Evolutionary conservation across 2,329 filamentous ascomycete genomes (phyloP).

Genomic region (Colletotrichum graminicola): DNA sequence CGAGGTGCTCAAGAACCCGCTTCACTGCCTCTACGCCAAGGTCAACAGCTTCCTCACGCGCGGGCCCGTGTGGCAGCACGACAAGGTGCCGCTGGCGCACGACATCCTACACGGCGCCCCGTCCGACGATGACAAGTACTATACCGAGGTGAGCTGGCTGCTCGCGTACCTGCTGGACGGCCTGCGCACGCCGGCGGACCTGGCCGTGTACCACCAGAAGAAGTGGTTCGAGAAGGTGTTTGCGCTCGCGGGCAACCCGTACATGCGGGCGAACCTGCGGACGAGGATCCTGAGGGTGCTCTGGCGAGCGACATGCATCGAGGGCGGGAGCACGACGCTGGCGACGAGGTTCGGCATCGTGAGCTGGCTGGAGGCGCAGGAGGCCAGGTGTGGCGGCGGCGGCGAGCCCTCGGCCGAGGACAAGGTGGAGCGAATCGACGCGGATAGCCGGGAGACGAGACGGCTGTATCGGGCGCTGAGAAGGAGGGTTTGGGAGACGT

Average conservation of each 20-base stretch:
- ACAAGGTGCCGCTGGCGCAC: constrained; percentile 78
- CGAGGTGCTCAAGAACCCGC: constrained; percentile 78
- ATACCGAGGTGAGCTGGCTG: constrained; percentile 81
- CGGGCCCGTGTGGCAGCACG: constrained; percentile 79
- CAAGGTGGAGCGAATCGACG: background rate
- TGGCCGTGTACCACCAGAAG: constrained; percentile 71
- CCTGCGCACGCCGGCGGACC: constrained; percentile 69
- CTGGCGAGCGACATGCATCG: constrained; percentile 74
- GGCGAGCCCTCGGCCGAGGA: constrained; percentile 13
- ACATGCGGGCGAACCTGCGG: constrained; percentile 69
- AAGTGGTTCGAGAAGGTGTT: constrained; percentile 82
- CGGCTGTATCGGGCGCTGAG: constrained; percentile 67
- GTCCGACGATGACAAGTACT: constrained; percentile 78
- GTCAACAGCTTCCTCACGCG: constrained; percentile 86
- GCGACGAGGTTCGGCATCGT: constrained; percentile 81
- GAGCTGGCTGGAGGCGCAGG: constrained; percentile 78
- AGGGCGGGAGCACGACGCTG: constrained; percentile 82
- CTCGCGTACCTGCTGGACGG: constrained; percentile 77
- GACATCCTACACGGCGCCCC: constrained; percentile 74
- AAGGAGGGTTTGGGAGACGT: constrained; percentile 71
- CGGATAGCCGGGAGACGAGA: constrained; percentile 54
- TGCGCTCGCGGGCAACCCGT: constrained; percentile 75
- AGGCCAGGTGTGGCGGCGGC: constrained; percentile 55
- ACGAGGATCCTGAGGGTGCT: constrained; percentile 72
- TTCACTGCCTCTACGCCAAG: constrained; percentile 87